Base-by-base conservation (phyloP, 1,284 basidiomycete species). In the Apiotrichum brassicae region DNA sequence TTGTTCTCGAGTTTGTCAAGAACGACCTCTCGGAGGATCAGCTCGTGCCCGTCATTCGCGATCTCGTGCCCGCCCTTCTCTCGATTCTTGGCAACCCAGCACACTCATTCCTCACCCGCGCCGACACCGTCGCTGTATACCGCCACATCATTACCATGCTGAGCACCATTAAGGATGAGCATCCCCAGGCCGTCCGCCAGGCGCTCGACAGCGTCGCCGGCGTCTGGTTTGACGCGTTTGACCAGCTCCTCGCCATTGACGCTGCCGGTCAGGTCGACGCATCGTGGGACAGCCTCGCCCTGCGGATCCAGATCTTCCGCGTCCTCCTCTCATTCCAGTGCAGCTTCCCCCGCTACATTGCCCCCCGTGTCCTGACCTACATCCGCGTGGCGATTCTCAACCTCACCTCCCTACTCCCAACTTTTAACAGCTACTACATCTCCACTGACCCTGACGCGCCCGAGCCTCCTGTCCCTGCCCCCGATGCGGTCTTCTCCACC, bases 111-210 rank as follows among this genome's bases (percentile, higher is more conserved):
- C 73, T 84, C 4, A 94, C 90, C 1, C 82, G 92, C 33, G 82
- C 92, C 0, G 81, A 88, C 39, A 85, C 89, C 2, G 77, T 98
- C 12, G 81, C 84, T 12, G 89, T 97, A 32, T 97, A 97, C 75
- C 79, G 86, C 25, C 89, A 97, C 76, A 90, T 91, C 64, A 78
- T 97, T 13, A 82, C 83, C 47, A 86, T 90, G 9, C 77, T 97
- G 18, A 91, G 85, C 72, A 97, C 93, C 84, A 89, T 97, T 52
- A 91, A 90, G 67, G 90, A 92, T 37, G 84, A 88, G 60, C 86
- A 92, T 61, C 88, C 91, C 0, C 82, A 86, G 43, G 81, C 87
- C 0, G 87, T 89, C 38, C 86, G 87, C 63, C 83, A 87, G 61
- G 90, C 91, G 0, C 81, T 83, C 13, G 81, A 81, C 25, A 80